Evolutionary conservation across 208 protist species (phyloP), one percentile per base, ranked within the genome.

Genomic region (Wallacemonas sp.): DNA sequence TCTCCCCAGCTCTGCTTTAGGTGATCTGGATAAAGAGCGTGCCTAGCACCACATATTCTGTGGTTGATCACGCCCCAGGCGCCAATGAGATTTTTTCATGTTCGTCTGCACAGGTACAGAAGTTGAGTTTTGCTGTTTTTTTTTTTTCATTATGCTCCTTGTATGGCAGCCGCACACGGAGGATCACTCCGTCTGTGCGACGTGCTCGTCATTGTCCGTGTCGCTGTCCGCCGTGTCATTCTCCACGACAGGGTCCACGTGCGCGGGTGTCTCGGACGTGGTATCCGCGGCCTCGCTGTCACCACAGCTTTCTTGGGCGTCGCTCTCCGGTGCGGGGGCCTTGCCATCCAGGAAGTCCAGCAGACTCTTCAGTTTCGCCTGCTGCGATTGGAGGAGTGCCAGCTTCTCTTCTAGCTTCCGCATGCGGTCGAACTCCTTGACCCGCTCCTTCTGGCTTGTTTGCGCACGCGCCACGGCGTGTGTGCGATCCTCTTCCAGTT

Each of bases 361-460:
- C 26, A 90, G 60, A 26, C 56, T 74, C 21, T 79, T 56, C 38
- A 93, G 63, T 54, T 76, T 84, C 14, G 62, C 41, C 11, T 75
- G 84, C 60, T 90, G 80, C 27, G 54, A 75, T 8, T 75, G 80
- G 14, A 77, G 12, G 9, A 63, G 26, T 17, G 67, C 66, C 42
- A 79, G 44, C 72, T 86, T 87, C 45, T 82, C 79, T 49, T 82
- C 73, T 12, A 88, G 44, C 51, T 58, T 68, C 21, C 62, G 26
- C 36, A 86, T 74, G 36, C 81, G 79, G 22, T 60, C 66, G 11
- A 64, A 68, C 55, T 88, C 78, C 69, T 75, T 80, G 45, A 88
- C 74, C 1, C 83, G 79, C 53, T 88, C 83, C 0, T 47, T 54
- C 47, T 72, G 70, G 58, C 70, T 81, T 17, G 71, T 78, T 11